Evolutionary conservation across 163 green algal species (phyloP), one percentile per base, ranked within the genome.

Genomic region (Chlorella variabilis): DNA sequence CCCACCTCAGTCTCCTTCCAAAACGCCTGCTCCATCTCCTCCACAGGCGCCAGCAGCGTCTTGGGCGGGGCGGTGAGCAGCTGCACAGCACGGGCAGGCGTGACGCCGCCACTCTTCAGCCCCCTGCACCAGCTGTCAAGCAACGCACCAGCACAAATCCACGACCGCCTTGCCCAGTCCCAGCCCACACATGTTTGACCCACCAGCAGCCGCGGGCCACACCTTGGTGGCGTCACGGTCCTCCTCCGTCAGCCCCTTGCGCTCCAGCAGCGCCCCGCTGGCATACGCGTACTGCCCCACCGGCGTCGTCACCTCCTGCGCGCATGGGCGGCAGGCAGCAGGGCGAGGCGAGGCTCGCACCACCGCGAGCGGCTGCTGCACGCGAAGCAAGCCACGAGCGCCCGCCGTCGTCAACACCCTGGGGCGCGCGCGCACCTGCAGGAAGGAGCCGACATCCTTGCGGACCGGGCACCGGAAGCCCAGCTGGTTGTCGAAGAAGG

Each of bases 301-400:
- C 21, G 89, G 88, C 0, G 90, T 92, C 42, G 90, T 91, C 59
- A 94, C 87, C 70, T 94, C 89, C 85, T 91, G 87, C 15, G 11
- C 58, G n/a, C 49, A 15, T 31, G 20, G 20, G 58, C 58, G 25
- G 23, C 27, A 36, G 49, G 6, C 49, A 18, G 49, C 9, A 59
- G 49, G 20, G 27, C n/a, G n/a, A n/a, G n/a, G n/a, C n/a, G n/a
- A n/a, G n/a, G n/a, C n/a, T n/a, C n/a, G n/a, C n/a, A n/a, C n/a
- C n/a, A n/a, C n/a, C n/a, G n/a, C n/a, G n/a, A n/a, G n/a, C n/a
- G n/a, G n/a, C n/a, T n/a, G n/a, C n/a, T n/a, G n/a, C n/a, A n/a
- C n/a, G n/a, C n/a, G n/a, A n/a, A n/a, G n/a, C n/a, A n/a, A n/a
- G n/a, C n/a, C n/a, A n/a, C n/a, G n/a, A n/a, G n/a, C n/a, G n/a